Evolutionary conservation across 805 yeast genomes (phyloP), one percentile per base, ranked within the genome.

Genomic region (Candida parachauliodes): DNA sequence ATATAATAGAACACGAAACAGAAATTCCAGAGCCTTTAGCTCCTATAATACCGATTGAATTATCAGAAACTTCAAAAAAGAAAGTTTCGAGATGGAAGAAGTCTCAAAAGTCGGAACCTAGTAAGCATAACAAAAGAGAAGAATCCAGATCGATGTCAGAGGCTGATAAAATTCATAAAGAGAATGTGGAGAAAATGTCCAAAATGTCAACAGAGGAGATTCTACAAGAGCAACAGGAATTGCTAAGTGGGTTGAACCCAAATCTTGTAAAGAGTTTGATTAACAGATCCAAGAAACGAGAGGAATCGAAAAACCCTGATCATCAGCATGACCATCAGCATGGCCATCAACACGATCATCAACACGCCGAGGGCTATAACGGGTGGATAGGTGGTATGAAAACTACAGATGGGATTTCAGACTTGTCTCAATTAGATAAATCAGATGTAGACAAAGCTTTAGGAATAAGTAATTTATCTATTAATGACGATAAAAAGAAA

Each of bases 121-220:
- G 45, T 41, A 29, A 23, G 32, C 10, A 16, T 5, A 11, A 25
- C 11, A n/a, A n/a, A n/a, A n/a, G n/a, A n/a, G n/a, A n/a, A n/a
- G n/a, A n/a, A n/a, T 18, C 14, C n/a, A 31, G 11, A 7, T 33
- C 23, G 28, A 42, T 74, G 33, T 61, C 81, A 0, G 94, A 85
- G 48, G 76, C 83, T 0, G 89, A 83, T 46, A 72, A 76, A 52
- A 86, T 88, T 16, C 91, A 87, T 54, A 55, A 74, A 39, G 95
- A 88, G 51, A 89, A 88, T 56, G 57, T 84, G 43, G 75, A 78
- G 26, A 66, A 70, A 28, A 55, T 89, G 39, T 63, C 77, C 25
- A 55, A 60, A 10, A 81, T 88, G 89, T 65, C 81, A 2, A 70
- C 68, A 2, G 81, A 75, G 12, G 88, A 88, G 51, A 72, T 86